Evolutionary conservation across 768 basidiomycete species (phyloP).

Genomic region (Suillus sp.): DNA sequence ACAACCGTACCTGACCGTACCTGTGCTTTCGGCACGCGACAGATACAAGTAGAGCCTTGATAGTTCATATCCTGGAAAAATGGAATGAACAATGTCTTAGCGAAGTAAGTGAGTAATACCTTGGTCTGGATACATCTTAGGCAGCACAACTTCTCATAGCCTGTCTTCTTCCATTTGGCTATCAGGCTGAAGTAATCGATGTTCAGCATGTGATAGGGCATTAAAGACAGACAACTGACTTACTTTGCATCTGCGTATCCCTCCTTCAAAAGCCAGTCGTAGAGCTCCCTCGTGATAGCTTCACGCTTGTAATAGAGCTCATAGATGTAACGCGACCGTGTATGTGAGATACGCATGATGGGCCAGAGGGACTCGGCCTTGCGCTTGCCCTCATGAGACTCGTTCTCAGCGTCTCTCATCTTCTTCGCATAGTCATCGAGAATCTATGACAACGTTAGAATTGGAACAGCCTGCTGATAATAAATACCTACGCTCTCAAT

Average conservation of each 20-base stretch:
- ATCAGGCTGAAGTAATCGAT: slow-evolving; percentile 63
- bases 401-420: slow-evolving; percentile 99
- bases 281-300: slow-evolving; percentile 88
- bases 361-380: slow-evolving; percentile 94
- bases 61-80: slow-evolving; percentile 92
- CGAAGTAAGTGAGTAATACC: slow-evolving; percentile 39
- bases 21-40: slow-evolving; percentile 94
- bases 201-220: slow-evolving; percentile 6
- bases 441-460: slow-evolving; percentile 52
- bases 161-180: slow-evolving; percentile 99
- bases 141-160: slow-evolving; percentile 98
- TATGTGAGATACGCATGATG: slow-evolving; percentile 97
- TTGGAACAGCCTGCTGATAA: background rate
- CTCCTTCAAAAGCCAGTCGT: slow-evolving; percentile 97
- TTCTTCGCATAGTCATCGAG: slow-evolving; percentile 99
- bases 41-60: slow-evolving; percentile 97
- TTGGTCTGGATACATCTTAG: slow-evolving; percentile 94
- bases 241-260: slow-evolving; percentile 97
- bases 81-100: slow-evolving; percentile 11
- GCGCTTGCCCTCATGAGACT: slow-evolving; percentile 97
- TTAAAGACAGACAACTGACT: slow-evolving; percentile 33
- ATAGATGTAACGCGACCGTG: slow-evolving; percentile 94
- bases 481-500: slow-evolving; percentile 67
- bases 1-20: slow-evolving; percentile 89
- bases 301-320: slow-evolving; percentile 99